Evolutionary conservation across 2,329 filamentous ascomycete genomes (phyloP).

Genomic region (Dothidotthia symphoricarpi): DNA sequence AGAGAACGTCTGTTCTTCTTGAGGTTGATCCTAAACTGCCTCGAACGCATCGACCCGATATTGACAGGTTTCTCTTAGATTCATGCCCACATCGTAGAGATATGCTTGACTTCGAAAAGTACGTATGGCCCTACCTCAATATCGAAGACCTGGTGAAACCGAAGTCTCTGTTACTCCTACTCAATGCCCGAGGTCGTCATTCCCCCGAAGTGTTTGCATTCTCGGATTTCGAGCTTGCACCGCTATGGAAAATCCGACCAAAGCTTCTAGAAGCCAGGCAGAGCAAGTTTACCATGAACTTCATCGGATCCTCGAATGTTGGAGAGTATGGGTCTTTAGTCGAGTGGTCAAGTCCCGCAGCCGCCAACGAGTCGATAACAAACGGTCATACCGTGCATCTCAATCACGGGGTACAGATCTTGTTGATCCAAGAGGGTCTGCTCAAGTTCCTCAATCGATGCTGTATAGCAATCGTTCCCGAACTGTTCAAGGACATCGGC

Average conservation of each 20-base stretch:
- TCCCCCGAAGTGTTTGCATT: conserved; percentile 50
- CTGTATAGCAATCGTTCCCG: no score
- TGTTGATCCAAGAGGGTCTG: neutral
- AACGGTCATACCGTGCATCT: neutral
- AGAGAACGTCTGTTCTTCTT: conserved; percentile 50
- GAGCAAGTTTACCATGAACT: neutral
- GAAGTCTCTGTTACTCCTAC: conserved; percentile 48
- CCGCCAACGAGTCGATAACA: neutral
- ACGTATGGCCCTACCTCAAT: conserved; percentile 57
- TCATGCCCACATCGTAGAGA: conserved; percentile 6
- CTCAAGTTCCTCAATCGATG: no score
- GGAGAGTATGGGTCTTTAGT: neutral
- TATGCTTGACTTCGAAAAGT: conserved; percentile 27
- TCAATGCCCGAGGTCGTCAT: conserved; percentile 54
- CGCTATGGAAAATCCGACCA: conserved; percentile 24
- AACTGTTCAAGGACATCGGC: no score
- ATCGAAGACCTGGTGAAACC: conserved; percentile 53
- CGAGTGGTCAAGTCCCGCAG: neutral
- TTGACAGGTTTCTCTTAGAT: conserved; percentile 22
- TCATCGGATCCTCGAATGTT: neutral
- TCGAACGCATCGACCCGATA: conserved; percentile 53
- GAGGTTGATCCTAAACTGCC: conserved; percentile 48
- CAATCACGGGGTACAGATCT: neutral
- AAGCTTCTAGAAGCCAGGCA: neutral
- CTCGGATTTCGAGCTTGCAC: conserved; percentile 42